These are phyloP conservation scores for Penicillium turbatum DNA, from an alignment of 495 filamentous ascomycete genomes.

Conservation along the genomic window DNA sequence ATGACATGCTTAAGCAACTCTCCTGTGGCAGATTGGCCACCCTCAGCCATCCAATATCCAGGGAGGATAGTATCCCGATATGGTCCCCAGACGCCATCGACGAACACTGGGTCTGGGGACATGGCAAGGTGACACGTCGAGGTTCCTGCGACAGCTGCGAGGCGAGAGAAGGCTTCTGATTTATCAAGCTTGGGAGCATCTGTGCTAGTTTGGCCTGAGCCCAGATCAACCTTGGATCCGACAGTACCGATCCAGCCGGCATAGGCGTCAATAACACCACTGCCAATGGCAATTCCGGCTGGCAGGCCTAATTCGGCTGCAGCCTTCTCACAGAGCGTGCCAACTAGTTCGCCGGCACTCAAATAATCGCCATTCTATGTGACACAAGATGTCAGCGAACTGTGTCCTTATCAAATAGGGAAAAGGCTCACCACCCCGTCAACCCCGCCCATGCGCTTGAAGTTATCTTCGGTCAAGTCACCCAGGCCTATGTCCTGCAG, in stretches of 20 bases:
- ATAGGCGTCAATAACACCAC: conserved; percentile 96
- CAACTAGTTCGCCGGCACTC: conserved; percentile 86
- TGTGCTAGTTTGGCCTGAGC: conserved; percentile 54
- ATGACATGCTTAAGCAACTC: conserved; percentile 91
- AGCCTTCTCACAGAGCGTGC: conserved; percentile 77
- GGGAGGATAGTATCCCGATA: conserved; percentile 92
- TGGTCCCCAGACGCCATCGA: conserved; percentile 91
- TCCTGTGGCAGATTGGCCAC: conserved; percentile 92
- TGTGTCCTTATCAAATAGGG: conserved; percentile 11
- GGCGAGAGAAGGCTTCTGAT: conserved; percentile 84
- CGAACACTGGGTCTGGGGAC: conserved; percentile 86
- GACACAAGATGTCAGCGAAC: conserved; percentile 11
- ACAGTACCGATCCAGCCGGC: conserved; percentile 98
- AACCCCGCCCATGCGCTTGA: conserved; percentile 88
- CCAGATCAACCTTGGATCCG: conserved; percentile 82
- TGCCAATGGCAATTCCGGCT: conserved; percentile 84
- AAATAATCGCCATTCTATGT: conserved; percentile 80
- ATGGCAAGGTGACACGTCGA: conserved; percentile 96
- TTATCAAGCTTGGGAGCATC: conserved; percentile 68
- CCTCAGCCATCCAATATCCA: conserved; percentile 92
- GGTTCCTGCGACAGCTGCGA: conserved; percentile 94
- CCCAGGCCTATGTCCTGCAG: conserved; percentile 74
- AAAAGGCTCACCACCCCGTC: conserved; percentile 78
- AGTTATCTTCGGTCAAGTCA: conserved; percentile 79
- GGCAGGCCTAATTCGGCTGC: conserved; percentile 80